phyloP scores from a whole-genome alignment of 78 protist species.

The Thecamonas trahens region DNA sequence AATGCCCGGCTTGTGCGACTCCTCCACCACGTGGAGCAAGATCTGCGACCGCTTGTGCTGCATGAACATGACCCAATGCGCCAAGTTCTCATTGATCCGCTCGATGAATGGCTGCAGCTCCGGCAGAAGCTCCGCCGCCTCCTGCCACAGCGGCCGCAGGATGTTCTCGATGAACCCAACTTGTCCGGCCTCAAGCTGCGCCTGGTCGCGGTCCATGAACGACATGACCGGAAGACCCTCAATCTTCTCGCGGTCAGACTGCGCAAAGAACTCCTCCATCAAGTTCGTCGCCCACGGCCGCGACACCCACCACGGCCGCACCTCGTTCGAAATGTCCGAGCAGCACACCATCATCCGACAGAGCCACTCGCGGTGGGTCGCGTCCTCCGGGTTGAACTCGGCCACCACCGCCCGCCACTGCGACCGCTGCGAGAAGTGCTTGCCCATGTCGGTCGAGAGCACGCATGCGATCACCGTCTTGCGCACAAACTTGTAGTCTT shows the following conservation, averaged over 20 bases:
- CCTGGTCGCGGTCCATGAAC: conserved; percentile 15
- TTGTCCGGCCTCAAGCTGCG: neutral
- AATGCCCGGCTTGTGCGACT: too few species aligned
- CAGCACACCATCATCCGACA: neutral
- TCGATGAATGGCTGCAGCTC: too few species aligned
- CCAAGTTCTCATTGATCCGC: too few species aligned
- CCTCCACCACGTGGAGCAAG: too few species aligned
- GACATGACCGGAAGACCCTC: conserved; percentile 12
- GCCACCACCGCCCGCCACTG: too few species aligned
- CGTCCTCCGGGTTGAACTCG: too few species aligned
- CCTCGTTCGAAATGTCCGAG: conserved; percentile 13
- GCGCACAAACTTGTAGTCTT: conserved; percentile 2
- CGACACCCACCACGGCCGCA: neutral
- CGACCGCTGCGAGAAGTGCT: too few species aligned
- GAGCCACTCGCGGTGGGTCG: neutral
- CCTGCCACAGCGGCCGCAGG: conserved; percentile 8
- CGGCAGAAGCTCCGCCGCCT: too few species aligned
- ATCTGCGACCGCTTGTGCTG: too few species aligned
- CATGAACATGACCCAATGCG: too few species aligned
- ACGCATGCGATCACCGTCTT: neutral
- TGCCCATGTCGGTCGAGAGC: conserved; percentile 34
- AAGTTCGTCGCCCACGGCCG: conserved; percentile 12
- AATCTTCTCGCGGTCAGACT: conserved; percentile 27
- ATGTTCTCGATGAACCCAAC: conserved; percentile 11
- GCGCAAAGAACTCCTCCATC: conserved; percentile 28